Conservation (phyloP, 345 rosid species). For the Triadica sebifera region DNA sequence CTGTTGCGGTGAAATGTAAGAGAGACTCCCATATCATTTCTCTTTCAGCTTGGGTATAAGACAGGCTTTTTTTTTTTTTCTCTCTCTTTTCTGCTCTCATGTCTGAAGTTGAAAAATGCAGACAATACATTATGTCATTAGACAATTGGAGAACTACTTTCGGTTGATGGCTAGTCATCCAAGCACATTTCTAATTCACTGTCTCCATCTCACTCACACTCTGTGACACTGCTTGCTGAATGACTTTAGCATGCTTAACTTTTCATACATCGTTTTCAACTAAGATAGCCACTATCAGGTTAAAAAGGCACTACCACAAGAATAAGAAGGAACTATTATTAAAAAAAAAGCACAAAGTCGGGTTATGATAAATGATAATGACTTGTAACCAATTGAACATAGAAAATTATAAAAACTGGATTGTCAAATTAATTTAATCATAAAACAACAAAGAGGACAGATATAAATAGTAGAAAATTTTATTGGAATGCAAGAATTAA, state of each 20-base stretch:
- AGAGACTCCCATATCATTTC: no score
- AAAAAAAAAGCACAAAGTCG: background rate
- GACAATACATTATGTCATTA: background rate
- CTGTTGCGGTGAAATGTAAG: no score
- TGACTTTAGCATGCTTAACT: constrained; percentile 2
- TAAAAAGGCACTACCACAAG: background rate
- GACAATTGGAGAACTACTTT: background rate
- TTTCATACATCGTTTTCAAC: constrained; percentile 5
- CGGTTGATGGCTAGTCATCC: constrained; percentile 1
- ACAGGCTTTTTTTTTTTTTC: no score
- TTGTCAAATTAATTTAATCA: background rate
- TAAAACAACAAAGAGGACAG: background rate
- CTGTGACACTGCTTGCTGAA: background rate
- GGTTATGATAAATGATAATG: background rate
- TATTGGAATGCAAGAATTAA: background rate
- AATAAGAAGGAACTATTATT: background rate
- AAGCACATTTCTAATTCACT: background rate
- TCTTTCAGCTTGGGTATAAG: constrained; percentile 6
- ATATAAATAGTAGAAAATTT: background rate
- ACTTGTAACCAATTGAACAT: background rate
- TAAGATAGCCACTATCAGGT: background rate
- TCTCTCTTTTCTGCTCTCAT: no score
- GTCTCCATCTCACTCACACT: background rate
- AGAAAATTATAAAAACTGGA: background rate
- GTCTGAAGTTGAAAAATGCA: background rate